phyloP scores from a whole-genome alignment of 352 stramenopile genomes.

The Blastocystis hominis region DNA sequence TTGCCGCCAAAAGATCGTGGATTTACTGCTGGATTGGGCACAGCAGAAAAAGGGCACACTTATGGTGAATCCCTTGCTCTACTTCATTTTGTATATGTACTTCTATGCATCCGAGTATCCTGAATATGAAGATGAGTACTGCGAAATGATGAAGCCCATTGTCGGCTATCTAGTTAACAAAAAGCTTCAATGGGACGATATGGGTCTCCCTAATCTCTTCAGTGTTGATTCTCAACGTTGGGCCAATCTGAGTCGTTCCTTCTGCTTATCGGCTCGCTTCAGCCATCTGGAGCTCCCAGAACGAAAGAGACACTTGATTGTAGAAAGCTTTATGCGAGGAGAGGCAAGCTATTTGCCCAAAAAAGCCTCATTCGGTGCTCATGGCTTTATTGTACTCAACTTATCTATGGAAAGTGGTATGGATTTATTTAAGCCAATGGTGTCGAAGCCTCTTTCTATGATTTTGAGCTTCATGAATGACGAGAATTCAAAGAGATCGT shows the following conservation, averaged over 20 bases:
- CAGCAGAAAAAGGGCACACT: slow-evolving; percentile 85
- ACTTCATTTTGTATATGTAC: not conserved
- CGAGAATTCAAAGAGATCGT: not conserved
- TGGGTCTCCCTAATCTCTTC: not conserved
- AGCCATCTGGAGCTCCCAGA: not conserved
- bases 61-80: slow-evolving; percentile 17
- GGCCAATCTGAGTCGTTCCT: not conserved
- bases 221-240: not conserved
- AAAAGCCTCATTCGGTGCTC: not conserved
- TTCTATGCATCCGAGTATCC: slow-evolving; percentile 8
- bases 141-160: slow-evolving; percentile 25
- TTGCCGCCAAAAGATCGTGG: slow-evolving; percentile 88
- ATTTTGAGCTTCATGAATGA: slow-evolving; percentile 37
- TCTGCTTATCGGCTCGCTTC: not conserved
- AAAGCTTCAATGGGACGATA: not conserved
- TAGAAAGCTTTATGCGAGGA: not conserved
- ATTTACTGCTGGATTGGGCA: slow-evolving; percentile 80
- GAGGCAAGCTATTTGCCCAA: not conserved
- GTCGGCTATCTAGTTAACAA: not conserved
- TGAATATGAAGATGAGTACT: not conserved
- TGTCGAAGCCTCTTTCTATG: not conserved
- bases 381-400: not conserved
- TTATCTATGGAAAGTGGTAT: not conserved
- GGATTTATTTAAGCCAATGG: not conserved
- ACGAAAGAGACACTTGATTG: not conserved